Percentiles rank a stretch among this genome's conserved stretches.
These are phyloP conservation scores for Russula emetica DNA, from an alignment of 768 basidiomycete genomes.

Conservation along the genomic window DNA sequence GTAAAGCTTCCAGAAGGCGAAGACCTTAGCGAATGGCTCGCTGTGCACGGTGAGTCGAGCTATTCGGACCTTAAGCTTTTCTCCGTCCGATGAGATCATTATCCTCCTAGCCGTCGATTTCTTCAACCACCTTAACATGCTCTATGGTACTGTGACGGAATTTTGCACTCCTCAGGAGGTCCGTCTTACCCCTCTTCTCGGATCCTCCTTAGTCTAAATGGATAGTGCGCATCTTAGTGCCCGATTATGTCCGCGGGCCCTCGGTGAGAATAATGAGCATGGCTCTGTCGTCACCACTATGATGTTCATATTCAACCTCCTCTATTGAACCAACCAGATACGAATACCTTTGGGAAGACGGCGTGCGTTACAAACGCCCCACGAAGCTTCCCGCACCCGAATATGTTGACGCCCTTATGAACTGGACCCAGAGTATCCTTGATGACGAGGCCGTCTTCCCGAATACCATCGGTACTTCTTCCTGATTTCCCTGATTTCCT, in stretches of 20 bases:
- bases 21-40: conserved; percentile 98
- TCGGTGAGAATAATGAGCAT: conserved; percentile 48
- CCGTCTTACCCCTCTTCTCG: conserved; percentile 27
- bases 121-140: conserved; percentile 99
- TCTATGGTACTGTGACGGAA: conserved; percentile 97
- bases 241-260: conserved; percentile 97
- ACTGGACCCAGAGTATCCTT: conserved; percentile 90
- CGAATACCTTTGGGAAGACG: conserved; percentile 94
- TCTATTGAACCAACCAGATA: conserved; percentile 48
- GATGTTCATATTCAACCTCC: background rate
- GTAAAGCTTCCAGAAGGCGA: conserved; percentile 96
- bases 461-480: conserved; percentile 72
- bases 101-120: conserved; percentile 82
- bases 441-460: conserved; percentile 94
- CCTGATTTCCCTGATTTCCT: background rate
- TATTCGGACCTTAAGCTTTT: background rate
- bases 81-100: background rate
- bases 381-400: conserved; percentile 94
- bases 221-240: conserved; percentile 47
- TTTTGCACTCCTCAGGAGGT: conserved; percentile 95
- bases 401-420: conserved; percentile 98
- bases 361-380: conserved; percentile 77
- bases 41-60: conserved; percentile 75
- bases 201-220: background rate
- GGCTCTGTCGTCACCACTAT: background rate